These are phyloP conservation scores for Turnera subulata DNA, from an alignment of 345 rosid genomes.

Conservation along the genomic window DNA sequence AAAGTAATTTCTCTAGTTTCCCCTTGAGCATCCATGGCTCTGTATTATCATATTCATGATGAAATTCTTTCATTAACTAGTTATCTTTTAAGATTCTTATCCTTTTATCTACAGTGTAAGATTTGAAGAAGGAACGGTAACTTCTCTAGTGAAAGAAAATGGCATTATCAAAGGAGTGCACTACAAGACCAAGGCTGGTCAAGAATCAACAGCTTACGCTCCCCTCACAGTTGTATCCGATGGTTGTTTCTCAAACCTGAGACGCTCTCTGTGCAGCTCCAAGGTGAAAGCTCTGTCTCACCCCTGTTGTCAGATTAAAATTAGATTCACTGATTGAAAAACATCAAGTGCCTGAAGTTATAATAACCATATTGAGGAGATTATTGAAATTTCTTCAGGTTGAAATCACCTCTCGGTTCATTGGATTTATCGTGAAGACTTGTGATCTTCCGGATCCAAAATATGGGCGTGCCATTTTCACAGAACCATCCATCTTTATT, in stretches of 20 bases:
- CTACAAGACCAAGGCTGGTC: background rate
- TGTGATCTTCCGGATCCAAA: constrained; percentile 51
- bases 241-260: background rate
- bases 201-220: constrained; percentile 4
- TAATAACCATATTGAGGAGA: no score
- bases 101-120: background rate
- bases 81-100: no score
- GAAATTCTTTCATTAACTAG: no score
- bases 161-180: constrained; percentile 1
- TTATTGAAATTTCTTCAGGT: constrained; percentile 33
- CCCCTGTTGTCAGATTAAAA: no score
- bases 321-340: no score
- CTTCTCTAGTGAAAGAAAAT: constrained; percentile 1
- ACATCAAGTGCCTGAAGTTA: no score
- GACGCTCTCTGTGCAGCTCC: background rate
- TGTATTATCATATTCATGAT: no score
- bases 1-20: background rate
- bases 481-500: constrained; percentile 50
- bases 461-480: constrained; percentile 50
- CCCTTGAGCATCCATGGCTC: no score
- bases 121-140: constrained; percentile 8
- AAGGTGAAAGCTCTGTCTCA: background rate
- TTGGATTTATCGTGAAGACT: constrained; percentile 59
- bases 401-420: constrained; percentile 51
- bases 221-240: constrained; percentile 1